Conservation (phyloP, 1,284 basidiomycete species). For the Volvariella surrecta region DNA sequence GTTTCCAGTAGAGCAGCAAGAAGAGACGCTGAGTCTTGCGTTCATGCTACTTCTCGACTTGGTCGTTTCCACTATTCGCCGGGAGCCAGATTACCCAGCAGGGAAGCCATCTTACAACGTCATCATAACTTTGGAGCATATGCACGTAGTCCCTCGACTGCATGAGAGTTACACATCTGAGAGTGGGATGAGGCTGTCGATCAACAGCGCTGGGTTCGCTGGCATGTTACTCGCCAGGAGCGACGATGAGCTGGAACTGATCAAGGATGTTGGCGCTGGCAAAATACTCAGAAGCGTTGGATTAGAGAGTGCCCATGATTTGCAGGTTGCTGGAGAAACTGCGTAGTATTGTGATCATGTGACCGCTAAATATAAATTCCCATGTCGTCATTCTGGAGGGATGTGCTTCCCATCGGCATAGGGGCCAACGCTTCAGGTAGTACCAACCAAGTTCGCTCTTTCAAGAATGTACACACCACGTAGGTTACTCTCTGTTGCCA, state of each 20-base stretch:
- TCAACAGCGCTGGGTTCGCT: constrained; percentile 84
- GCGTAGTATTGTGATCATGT: no score
- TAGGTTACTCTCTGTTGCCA: no score
- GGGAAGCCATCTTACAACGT: constrained; percentile 76
- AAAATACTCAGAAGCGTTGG: constrained; percentile 56
- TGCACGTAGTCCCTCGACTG: constrained; percentile 75
- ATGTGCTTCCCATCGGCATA: no score
- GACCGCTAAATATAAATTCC: no score
- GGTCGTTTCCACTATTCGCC: constrained; percentile 65
- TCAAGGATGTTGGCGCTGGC: constrained; percentile 51
- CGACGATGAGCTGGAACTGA: constrained; percentile 58
- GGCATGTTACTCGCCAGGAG: constrained; percentile 82
- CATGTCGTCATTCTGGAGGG: no score
- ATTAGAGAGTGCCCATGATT: constrained; percentile 53
- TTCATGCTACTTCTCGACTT: constrained; percentile 76
- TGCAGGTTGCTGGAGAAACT: constrained; percentile 35
- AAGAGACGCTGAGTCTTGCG: constrained; percentile 47
- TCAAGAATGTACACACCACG: no score
- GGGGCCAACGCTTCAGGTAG: no score
- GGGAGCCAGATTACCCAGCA: constrained; percentile 48
- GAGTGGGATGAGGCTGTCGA: constrained; percentile 48
- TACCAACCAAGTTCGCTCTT: no score
- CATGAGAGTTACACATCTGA: constrained; percentile 44
- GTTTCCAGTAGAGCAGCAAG: constrained; percentile 38
- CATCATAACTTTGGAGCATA: constrained; percentile 73